Base-by-base conservation (phyloP, 2,329 filamentous ascomycete genomes). In the Hirsutella minnesotensis region DNA sequence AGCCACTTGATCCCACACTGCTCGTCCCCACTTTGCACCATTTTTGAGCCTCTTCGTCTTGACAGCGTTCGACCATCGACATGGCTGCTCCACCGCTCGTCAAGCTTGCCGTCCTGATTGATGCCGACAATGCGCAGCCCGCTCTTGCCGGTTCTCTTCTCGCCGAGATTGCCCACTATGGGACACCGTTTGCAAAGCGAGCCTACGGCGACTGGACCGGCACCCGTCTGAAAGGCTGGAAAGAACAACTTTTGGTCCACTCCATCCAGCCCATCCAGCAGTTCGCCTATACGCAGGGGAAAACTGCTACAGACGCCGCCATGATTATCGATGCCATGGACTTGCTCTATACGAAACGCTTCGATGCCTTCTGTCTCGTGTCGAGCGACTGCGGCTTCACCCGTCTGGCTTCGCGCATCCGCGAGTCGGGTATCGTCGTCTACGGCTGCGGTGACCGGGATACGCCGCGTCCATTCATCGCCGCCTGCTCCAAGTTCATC, bases 281-380 rank as follows among this genome's bases (percentile, higher is more conserved):
- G 41, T 63, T 62, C 19, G 52, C 58, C 2, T 63, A 61, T 35
- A 63, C 61, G 0, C 36, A 46, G 0, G 57, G 59, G n/a, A 63
- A 63, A 39, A 63, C 61, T 35, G 46, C 59, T 1, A 62, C 58
- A 2, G 60, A 62, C 36, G 47, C 53, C 0, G 59, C 60, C 38
- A 60, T 62, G 58, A 52, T 62, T 2, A 63, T 63, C 30, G 60
- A 63, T 35, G 60, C 60, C 24, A 63, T 63, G 60, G 60, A 63
- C 43, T 49, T 63, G 10, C 43, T 63, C 1, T 60, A 63, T 38
- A 49, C 58, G 0, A 49, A 52, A 31, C 51, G 51, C 4, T 60
- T 60, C 27, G 53, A 57, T 30, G 58, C 56, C 15, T 62, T 62
- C 41, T 61, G 59, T 5, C 47, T 61, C 30, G 52, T 62, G 2